These are phyloP conservation scores for Scutellaria barbata DNA, from an alignment of 257 asterid species.

Conservation along the genomic window DNA sequence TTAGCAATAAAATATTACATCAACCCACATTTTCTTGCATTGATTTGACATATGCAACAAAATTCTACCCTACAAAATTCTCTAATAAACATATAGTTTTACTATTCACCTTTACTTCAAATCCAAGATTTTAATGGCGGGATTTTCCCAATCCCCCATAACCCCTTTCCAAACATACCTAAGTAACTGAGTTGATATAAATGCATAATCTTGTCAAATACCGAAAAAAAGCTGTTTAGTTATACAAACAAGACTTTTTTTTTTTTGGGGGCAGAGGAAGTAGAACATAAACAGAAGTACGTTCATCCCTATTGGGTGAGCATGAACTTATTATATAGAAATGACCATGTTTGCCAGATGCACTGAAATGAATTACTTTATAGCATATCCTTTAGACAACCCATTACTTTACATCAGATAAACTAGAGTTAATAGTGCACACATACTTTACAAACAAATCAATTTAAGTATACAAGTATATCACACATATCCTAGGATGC, in stretches of 20 bases:
- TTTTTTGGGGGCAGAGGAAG: too few species aligned
- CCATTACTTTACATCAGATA: conserved; percentile 10
- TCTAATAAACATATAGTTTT: too few species aligned
- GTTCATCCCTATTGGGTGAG: background rate
- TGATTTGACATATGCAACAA: too few species aligned
- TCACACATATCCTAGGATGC: background rate
- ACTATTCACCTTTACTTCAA: too few species aligned
- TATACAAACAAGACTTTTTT: too few species aligned
- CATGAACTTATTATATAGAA: background rate
- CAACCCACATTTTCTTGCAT: too few species aligned
- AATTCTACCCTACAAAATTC: too few species aligned
- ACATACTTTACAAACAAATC: background rate
- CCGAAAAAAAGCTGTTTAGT: too few species aligned
- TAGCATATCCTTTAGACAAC: background rate
- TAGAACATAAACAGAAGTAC: background rate
- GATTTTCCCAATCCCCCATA: too few species aligned
- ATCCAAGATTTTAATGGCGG: too few species aligned
- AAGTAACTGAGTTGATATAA: background rate
- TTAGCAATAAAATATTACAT: too few species aligned
- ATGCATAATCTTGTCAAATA: conserved; percentile 15
- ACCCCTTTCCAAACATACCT: background rate
- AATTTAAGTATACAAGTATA: background rate
- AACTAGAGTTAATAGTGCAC: background rate
- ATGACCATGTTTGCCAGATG: background rate
- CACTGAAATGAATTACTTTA: background rate